A percentile compares a stretch with the other conserved stretches of the same genome.
Conservation (phyloP, 768 basidiomycete species). For the Guyanaporus albipodus region DNA sequence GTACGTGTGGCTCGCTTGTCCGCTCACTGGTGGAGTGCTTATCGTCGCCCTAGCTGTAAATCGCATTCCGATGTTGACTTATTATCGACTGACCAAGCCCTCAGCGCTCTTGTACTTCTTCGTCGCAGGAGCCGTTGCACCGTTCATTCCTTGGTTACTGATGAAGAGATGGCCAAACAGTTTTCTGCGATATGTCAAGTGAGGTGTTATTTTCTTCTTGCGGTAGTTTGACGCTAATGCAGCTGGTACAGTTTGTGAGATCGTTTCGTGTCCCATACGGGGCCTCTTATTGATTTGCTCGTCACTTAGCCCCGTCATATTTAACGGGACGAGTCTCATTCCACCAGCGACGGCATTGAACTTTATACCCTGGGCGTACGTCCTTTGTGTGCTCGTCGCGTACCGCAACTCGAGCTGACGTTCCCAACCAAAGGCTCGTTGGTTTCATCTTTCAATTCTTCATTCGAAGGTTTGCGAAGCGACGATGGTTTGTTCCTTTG, state of each 20-base stretch:
- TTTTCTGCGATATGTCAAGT: constrained; percentile 66
- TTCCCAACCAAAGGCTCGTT: constrained; percentile 36
- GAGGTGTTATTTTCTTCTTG: constrained; percentile 22
- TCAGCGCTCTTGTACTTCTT: constrained; percentile 66
- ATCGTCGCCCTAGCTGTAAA: constrained; percentile 16
- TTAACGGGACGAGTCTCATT: constrained; percentile 63
- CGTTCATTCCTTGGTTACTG: constrained; percentile 58
- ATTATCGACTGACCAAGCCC: constrained; percentile 21
- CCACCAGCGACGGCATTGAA: constrained; percentile 86
- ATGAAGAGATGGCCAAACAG: constrained; percentile 61
- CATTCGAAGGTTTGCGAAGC: constrained; percentile 42
- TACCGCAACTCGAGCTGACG: background rate
- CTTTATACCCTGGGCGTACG: constrained; percentile 70
- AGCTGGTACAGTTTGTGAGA: constrained; percentile 13
- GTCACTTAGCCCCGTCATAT: constrained; percentile 50
- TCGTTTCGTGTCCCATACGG: background rate
- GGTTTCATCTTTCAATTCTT: constrained; percentile 77
- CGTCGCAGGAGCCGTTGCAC: constrained; percentile 64
- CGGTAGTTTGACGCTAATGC: constrained; percentile 12
- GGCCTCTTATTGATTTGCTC: background rate
- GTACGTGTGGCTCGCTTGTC: constrained; percentile 33
- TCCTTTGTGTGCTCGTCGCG: background rate
- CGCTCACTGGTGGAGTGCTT: constrained; percentile 1
- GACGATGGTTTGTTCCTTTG: background rate
- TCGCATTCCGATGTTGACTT: constrained; percentile 6